These are phyloP conservation scores for Trichoderma endophyticum DNA, from an alignment of 2,329 filamentous ascomycete species.

Conservation along the genomic window DNA sequence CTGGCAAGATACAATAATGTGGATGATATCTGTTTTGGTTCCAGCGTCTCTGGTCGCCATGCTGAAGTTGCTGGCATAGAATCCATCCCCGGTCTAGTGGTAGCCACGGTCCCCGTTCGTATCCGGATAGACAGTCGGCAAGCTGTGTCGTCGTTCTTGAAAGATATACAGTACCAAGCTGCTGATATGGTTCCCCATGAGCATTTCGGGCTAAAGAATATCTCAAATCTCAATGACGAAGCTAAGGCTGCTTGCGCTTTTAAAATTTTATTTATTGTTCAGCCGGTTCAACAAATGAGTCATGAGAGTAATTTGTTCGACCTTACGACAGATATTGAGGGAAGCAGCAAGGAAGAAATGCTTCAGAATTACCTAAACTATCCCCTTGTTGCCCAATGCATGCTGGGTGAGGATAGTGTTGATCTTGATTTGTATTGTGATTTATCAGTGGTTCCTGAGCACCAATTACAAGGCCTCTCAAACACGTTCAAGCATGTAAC, in stretches of 20 bases:
- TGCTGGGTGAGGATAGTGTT: background rate
- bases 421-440: constrained; percentile 3
- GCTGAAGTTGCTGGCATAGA: constrained; percentile 7
- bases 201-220: constrained; percentile 29
- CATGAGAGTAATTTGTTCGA: background rate
- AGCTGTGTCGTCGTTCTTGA: constrained; percentile 11
- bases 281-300: constrained; percentile 11
- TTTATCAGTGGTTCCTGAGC: background rate
- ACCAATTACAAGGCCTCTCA: background rate
- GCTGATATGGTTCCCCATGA: constrained; percentile 27
- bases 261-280: constrained; percentile 11
- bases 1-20: constrained; percentile 19
- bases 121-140: constrained; percentile 1
- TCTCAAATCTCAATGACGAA: constrained; percentile 23
- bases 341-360: background rate
- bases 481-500: constrained; percentile 1
- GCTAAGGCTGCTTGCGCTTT: constrained; percentile 16
- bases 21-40: constrained; percentile 24
- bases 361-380: constrained; percentile 11
- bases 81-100: background rate
- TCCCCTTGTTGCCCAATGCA: constrained; percentile 7
- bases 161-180: constrained; percentile 24
- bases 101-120: constrained; percentile 10
- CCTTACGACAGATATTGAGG: background rate
- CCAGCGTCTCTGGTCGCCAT: constrained; percentile 21